These are phyloP conservation scores for Astraeus odoratus DNA, from an alignment of 768 basidiomycete species.

Conservation along the genomic window DNA sequence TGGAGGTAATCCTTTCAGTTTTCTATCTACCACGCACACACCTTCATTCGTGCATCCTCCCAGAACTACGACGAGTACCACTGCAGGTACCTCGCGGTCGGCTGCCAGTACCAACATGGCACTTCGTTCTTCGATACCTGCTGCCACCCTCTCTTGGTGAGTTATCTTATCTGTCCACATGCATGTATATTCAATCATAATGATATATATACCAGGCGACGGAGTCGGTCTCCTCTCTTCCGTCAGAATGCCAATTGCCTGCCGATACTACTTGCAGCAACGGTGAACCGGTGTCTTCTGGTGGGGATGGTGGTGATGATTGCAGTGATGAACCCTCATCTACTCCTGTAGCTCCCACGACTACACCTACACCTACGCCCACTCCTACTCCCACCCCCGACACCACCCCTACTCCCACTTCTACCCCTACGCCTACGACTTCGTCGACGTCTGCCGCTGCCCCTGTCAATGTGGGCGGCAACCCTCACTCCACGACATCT, in stretches of 20 bases:
- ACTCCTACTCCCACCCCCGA: slow-evolving; percentile 10
- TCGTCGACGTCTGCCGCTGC: not conserved
- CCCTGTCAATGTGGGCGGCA: not conserved
- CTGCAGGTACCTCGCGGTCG: slow-evolving; percentile 52
- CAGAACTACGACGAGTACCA: slow-evolving; percentile 54
- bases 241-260: slow-evolving; percentile 46
- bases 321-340: slow-evolving; percentile 23
- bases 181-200: not conserved
- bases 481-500: not conserved
- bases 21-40: not conserved
- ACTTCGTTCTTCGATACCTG: slow-evolving; percentile 58
- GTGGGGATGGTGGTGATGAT: slow-evolving; percentile 27
- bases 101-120: slow-evolving; percentile 42
- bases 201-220: slow-evolving; percentile 31
- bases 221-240: slow-evolving; percentile 43
- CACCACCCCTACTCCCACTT: not conserved
- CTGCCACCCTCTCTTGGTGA: slow-evolving; percentile 64
- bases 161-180: slow-evolving; percentile 1
- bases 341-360: slow-evolving; percentile 9
- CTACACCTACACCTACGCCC: slow-evolving; percentile 9
- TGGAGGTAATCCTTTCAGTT: slow-evolving; percentile 33
- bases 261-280: slow-evolving; percentile 20
- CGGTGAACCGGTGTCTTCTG: slow-evolving; percentile 7
- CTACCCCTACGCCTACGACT: slow-evolving; percentile 8
- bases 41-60: not conserved